These are phyloP conservation scores for Sporothrix dimorphospora DNA, from an alignment of 2,329 filamentous ascomycete genomes.

Conservation along the genomic window DNA sequence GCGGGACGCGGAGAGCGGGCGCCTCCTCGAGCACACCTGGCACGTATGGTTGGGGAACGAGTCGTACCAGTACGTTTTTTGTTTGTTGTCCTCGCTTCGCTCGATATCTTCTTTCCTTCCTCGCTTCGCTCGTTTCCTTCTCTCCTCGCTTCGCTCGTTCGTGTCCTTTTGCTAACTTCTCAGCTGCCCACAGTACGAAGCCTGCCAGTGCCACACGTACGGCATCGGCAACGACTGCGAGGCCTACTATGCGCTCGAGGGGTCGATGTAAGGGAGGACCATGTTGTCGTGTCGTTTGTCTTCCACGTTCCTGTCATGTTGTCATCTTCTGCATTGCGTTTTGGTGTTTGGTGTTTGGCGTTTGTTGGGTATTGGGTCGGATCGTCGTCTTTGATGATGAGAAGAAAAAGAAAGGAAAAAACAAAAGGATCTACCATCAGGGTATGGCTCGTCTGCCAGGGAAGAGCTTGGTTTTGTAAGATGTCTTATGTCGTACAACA, in stretches of 20 bases:
- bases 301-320: neutral
- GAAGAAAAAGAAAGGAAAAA: neutral
- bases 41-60: constrained; percentile 46
- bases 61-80: constrained; percentile 32
- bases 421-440: neutral
- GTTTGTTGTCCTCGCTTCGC: neutral
- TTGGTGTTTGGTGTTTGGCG: neutral
- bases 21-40: constrained; percentile 58
- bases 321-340: neutral
- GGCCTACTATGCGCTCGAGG: constrained; percentile 31
- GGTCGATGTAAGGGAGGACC: neutral
- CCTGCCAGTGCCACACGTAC: constrained; percentile 35
- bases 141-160: neutral
- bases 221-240: constrained; percentile 34
- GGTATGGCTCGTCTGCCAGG: neutral
- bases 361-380: neutral
- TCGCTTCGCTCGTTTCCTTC: neutral
- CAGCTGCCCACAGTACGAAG: constrained; percentile 34
- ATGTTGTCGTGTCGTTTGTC: neutral
- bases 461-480: neutral
- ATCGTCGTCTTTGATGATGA: neutral
- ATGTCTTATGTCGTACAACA: neutral
- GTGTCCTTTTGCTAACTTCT: neutral
- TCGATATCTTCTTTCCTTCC: neutral
- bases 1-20: constrained; percentile 49